Evolutionary conservation across 2,329 filamentous ascomycete genomes (phyloP), one percentile per base, ranked within the genome.

Genomic region (Xylariaceae sp.): DNA sequence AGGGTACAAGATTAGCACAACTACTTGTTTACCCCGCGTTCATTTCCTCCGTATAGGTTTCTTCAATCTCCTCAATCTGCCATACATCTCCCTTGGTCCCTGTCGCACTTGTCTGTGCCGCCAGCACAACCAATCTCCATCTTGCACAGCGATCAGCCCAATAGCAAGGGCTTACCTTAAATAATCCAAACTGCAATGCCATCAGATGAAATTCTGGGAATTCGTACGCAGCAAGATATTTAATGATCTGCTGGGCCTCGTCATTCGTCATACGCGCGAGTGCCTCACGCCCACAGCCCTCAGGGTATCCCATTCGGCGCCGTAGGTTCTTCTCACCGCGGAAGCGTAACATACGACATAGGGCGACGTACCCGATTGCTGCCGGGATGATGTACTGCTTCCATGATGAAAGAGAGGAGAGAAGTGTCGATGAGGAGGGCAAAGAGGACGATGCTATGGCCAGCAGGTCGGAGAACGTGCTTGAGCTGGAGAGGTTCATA

Each of bases 161-260:
- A 20, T n/a, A 26, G 24, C 9, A 27, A 35, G 18, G 37, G 39
- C 58, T 45, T 33, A 70, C 68, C 64, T 70, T 71, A 52, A 71
- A 71, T 7, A 71, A 33, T 1, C 60, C 68, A 53, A 71, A 69
- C 42, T 71, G 54, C 49, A 70, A 43, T 13, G 61, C 48, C 41
- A 64, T n/a, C 15, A 61, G 49, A 15, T 63, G 57, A 13, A 66
- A 58, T n/a, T 58, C 53, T 2, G 68, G 68, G 11, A 69, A 64
- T 50, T 71, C 68, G 44, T 60, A 64, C 7, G 30, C 15, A 4
- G 46, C 35, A 2, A 70, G 37, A 20, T 63, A 63, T 2, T 55
- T 46, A 42, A 71, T 63, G 36, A 71, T 64, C 27, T 61, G 42
- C 55, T 71, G 68, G 7, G 68, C 68, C 42, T 71, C 62, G 20